A percentile compares a stretch with the other conserved stretches of the same genome.
These are phyloP conservation scores for Ilex paraguariensis DNA, from an alignment of 305 asterid species.

Conservation along the genomic window DNA sequence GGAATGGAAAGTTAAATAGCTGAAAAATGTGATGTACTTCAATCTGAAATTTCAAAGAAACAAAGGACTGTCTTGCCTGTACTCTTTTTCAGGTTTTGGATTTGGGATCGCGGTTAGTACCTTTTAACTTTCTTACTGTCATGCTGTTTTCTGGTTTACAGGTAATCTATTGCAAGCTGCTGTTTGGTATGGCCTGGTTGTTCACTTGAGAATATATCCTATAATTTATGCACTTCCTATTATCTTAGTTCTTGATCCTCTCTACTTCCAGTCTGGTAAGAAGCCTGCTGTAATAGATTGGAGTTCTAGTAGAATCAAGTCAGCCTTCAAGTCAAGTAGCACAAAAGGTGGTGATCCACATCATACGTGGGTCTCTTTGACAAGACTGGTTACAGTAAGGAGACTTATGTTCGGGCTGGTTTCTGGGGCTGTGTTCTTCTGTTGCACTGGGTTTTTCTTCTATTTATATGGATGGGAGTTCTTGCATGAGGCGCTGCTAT, in stretches of 20 bases:
- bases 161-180: slow-evolving; percentile 72
- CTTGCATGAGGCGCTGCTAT: slow-evolving; percentile 80
- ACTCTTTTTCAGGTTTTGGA: no score
- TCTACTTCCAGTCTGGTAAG: slow-evolving; percentile 40
- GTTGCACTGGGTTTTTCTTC: slow-evolving; percentile 61
- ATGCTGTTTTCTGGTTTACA: slow-evolving; percentile 33
- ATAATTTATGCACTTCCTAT: slow-evolving; percentile 86
- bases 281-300: slow-evolving; percentile 59
- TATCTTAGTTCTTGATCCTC: slow-evolving; percentile 62
- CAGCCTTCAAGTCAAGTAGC: slow-evolving; percentile 23
- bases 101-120: no score
- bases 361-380: slow-evolving; percentile 24
- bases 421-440: slow-evolving; percentile 67
- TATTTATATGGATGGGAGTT: slow-evolving; percentile 80
- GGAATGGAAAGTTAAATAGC: no score
- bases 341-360: slow-evolving; percentile 19
- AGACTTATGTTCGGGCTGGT: slow-evolving; percentile 63
- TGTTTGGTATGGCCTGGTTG: slow-evolving; percentile 87
- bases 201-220: slow-evolving; percentile 86
- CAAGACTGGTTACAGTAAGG: slow-evolving; percentile 62
- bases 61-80: no score
- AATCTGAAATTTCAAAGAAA: no score
- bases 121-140: background rate
- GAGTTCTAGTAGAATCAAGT: slow-evolving; percentile 36
- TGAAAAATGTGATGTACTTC: no score